These are phyloP conservation scores for Caryopteris hybrid DNA, from an alignment of 305 asterid genomes.

Conservation along the genomic window DNA sequence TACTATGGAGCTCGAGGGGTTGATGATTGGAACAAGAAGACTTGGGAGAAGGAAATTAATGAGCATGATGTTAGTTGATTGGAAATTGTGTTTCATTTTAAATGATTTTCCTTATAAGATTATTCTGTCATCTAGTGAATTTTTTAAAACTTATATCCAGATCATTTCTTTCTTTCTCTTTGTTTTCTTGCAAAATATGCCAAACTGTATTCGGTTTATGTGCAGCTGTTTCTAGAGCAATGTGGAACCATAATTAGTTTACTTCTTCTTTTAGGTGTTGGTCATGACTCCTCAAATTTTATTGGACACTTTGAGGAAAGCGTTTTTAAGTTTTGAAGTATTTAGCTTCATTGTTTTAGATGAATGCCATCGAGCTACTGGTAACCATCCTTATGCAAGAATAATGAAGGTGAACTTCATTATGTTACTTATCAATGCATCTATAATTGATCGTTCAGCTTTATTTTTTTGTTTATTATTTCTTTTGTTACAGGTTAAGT, in stretches of 20 bases:
- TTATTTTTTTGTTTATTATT: background rate
- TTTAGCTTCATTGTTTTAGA: slow-evolving; percentile 64
- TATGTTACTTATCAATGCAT: background rate
- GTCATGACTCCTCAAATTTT: slow-evolving; percentile 94
- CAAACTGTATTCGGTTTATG: background rate
- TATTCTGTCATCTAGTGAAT: slow-evolving; percentile 4
- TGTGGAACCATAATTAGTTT: background rate
- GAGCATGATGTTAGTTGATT: slow-evolving; percentile 64
- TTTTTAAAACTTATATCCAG: background rate
- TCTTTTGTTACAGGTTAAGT: background rate
- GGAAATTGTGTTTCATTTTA: background rate
- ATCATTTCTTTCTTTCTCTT: too few species aligned
- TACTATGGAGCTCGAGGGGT: slow-evolving; percentile 79
- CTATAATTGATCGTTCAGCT: background rate
- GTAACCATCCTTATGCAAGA: slow-evolving; percentile 81
- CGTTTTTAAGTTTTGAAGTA: slow-evolving; percentile 42
- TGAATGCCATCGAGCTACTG: slow-evolving; percentile 77
- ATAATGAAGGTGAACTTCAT: slow-evolving; percentile 61
- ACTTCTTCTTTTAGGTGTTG: slow-evolving; percentile 48
- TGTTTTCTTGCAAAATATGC: background rate
- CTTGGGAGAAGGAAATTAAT: slow-evolving; percentile 59
- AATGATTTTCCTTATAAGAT: background rate
- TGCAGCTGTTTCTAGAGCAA: background rate
- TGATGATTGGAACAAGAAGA: slow-evolving; percentile 57
- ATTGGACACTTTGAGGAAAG: slow-evolving; percentile 65